Evolutionary conservation across 2,329 filamentous ascomycete genomes (phyloP).

Genomic region (Penicillium digitatum): DNA sequence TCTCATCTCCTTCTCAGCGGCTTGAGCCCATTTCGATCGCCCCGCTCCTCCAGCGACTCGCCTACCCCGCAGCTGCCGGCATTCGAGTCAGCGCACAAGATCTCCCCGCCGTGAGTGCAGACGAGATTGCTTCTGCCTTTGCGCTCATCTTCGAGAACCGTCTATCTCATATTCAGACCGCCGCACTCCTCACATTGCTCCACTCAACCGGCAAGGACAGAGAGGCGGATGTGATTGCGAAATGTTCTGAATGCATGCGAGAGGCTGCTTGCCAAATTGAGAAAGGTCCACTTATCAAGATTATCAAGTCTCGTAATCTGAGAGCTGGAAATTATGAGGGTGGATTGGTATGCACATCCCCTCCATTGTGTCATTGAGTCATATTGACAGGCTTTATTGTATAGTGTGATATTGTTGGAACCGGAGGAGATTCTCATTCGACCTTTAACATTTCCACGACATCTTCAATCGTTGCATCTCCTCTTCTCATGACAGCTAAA

Average conservation of each 20-base stretch:
- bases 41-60: conserved; percentile 47
- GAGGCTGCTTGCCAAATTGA: conserved; percentile 72
- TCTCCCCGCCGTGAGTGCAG: conserved; percentile 74
- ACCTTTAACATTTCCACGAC: conserved; percentile 99
- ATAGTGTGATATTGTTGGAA: conserved; percentile 93
- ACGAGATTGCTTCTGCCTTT: conserved; percentile 85
- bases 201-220: conserved; percentile 88
- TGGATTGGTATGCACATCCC: conserved; percentile 63
- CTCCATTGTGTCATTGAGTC: background rate
- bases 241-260: conserved; percentile 80
- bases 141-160: conserved; percentile 87
- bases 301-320: conserved; percentile 58
- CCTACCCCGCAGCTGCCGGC: conserved; percentile 44
- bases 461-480: conserved; percentile 83
- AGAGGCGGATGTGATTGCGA: conserved; percentile 77
- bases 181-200: conserved; percentile 80
- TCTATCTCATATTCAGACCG: conserved; percentile 81
- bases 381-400: background rate
- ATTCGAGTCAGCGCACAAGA: conserved; percentile 65
- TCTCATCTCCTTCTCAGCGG: conserved; percentile 25
- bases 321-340: conserved; percentile 73
- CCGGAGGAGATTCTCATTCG: conserved; percentile 91
- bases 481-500: conserved; percentile 81
- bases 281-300: conserved; percentile 54
- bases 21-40: conserved; percentile 45